phyloP scores from a whole-genome alignment of 768 basidiomycete genomes.

The Amyloporia xantha region DNA sequence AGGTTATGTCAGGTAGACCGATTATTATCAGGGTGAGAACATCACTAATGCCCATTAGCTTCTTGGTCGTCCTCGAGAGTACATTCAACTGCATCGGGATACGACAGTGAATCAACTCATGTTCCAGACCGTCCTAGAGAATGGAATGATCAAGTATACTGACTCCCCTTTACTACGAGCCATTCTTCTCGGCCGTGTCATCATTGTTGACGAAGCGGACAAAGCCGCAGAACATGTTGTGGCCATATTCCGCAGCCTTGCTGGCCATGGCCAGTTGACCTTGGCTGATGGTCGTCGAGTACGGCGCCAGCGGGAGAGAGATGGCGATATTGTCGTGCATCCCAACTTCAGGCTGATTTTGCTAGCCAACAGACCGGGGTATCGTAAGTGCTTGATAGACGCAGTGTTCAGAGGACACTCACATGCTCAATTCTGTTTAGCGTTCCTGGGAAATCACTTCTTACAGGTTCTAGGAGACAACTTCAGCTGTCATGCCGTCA shows the following conservation, averaged over 20 bases:
- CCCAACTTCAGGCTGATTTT: slow-evolving; percentile 58
- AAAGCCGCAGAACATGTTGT: slow-evolving; percentile 72
- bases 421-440: slow-evolving; percentile 24
- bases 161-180: slow-evolving; percentile 65
- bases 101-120: slow-evolving; percentile 67
- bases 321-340: slow-evolving; percentile 54
- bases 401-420: not conserved
- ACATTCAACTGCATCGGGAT: slow-evolving; percentile 64
- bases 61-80: slow-evolving; percentile 56
- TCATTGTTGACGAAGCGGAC: slow-evolving; percentile 67
- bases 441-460: slow-evolving; percentile 70
- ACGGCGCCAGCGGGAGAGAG: slow-evolving; percentile 36
- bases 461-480: slow-evolving; percentile 65
- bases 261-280: slow-evolving; percentile 57
- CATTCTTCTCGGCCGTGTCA: slow-evolving; percentile 52
- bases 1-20: slow-evolving; percentile 50
- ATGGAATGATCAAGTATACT: slow-evolving; percentile 50
- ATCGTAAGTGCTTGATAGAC: slow-evolving; percentile 50
- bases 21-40: not conserved
- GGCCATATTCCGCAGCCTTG: slow-evolving; percentile 63
- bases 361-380: slow-evolving; percentile 62
- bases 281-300: slow-evolving; percentile 59
- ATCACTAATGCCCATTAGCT: slow-evolving; percentile 30
- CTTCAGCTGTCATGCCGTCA: slow-evolving; percentile 58
- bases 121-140: slow-evolving; percentile 57